Conservation (phyloP, 306 rosid species). For the Astragalus glycyphyllos region DNA sequence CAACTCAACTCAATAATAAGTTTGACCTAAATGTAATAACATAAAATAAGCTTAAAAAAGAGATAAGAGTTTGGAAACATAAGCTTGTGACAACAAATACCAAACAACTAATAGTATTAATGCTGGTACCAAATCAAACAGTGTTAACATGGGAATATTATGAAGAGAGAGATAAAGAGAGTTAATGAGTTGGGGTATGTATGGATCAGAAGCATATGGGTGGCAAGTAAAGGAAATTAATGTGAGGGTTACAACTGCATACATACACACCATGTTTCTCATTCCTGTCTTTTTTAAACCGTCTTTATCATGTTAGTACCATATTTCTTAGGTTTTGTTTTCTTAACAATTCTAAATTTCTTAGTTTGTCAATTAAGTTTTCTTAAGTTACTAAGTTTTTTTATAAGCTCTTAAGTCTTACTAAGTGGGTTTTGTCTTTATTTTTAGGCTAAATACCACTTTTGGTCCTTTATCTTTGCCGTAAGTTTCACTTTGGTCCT, state of each 20-base stretch:
- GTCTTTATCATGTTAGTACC: not conserved
- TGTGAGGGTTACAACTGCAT: conserved; percentile 39
- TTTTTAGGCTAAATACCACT: no score
- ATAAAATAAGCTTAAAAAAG: not conserved
- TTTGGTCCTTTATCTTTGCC: no score
- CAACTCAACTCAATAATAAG: not conserved
- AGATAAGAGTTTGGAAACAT: not conserved
- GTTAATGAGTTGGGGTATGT: conserved; percentile 37
- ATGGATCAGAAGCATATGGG: conserved; percentile 47
- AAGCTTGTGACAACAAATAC: conserved; percentile 50
- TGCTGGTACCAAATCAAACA: conserved; percentile 37
- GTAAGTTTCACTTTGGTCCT: no score
- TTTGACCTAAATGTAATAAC: conserved; percentile 11
- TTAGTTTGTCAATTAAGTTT: not conserved
- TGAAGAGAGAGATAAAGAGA: conserved; percentile 56
- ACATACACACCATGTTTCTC: conserved; percentile 42
- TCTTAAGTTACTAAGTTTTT: no score
- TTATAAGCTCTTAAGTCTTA: not conserved
- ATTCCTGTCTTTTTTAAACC: conserved; percentile 32
- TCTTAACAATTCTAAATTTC: not conserved
- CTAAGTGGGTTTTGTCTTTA: not conserved
- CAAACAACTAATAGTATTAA: conserved; percentile 66
- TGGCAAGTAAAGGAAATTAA: conserved; percentile 59
- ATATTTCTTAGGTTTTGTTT: not conserved
- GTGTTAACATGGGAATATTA: conserved; percentile 38